phyloP scores from a whole-genome alignment of 148 eudicot species.

The Nyssa sinensis region DNA sequence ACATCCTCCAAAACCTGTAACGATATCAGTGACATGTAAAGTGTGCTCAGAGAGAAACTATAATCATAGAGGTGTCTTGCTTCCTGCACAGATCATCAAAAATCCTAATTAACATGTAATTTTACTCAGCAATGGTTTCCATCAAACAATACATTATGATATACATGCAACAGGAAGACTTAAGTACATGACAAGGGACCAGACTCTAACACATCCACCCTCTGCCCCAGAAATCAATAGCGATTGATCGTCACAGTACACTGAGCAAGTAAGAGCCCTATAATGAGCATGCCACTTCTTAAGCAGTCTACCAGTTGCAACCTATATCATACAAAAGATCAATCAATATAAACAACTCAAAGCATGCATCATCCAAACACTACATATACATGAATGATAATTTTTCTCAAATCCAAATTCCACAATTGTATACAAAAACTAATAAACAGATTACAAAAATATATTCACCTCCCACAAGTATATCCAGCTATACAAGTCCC shows the following conservation, averaged over 20 bases:
- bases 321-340: conserved; percentile 34
- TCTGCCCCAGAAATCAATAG: conserved; percentile 80
- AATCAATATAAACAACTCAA: neutral
- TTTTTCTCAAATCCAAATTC: neutral
- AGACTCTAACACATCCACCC: conserved; percentile 82
- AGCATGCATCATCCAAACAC: neutral
- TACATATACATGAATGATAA: neutral
- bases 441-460: neutral
- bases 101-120: conserved; percentile 40
- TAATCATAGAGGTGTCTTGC: conserved; percentile 56
- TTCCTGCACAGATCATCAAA: conserved; percentile 64
- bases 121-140: neutral
- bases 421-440: too few relatives aligned
- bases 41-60: conserved; percentile 75
- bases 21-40: conserved; percentile 66
- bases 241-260: conserved; percentile 66
- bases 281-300: conserved; percentile 88
- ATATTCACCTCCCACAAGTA: conserved; percentile 81
- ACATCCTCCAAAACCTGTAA: conserved; percentile 75
- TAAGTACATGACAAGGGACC: conserved; percentile 71
- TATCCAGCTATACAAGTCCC: conserved; percentile 77
- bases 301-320: conserved; percentile 69
- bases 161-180: conserved; percentile 3
- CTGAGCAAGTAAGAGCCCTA: conserved; percentile 72
- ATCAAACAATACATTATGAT: neutral